phyloP scores from a whole-genome alignment of 176 grass and related monocot species.

The Zizania latifolia region DNA sequence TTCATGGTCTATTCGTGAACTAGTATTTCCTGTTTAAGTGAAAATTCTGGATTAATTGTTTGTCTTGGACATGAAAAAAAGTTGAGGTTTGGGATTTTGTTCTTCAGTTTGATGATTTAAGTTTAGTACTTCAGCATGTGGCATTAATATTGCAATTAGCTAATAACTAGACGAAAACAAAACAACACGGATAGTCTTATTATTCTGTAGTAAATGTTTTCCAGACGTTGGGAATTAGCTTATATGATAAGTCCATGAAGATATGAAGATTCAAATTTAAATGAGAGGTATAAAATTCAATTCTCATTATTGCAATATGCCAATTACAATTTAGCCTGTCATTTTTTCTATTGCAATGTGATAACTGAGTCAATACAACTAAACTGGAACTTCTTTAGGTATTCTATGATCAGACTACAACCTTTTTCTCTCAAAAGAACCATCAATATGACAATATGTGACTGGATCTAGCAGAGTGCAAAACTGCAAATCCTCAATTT shows the following conservation, averaged over 20 bases:
- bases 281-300: neutral
- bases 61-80: neutral
- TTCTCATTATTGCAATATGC: neutral
- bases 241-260: neutral
- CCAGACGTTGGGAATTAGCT: neutral
- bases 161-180: neutral
- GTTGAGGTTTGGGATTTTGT: neutral
- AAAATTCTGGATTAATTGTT: neutral
- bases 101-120: neutral
- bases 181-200: neutral
- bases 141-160: neutral
- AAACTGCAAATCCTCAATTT: neutral
- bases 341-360: neutral
- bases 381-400: neutral
- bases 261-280: neutral
- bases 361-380: neutral
- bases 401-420: neutral
- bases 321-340: neutral
- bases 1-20: neutral
- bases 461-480: neutral
- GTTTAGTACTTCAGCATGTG: neutral
- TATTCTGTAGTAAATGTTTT: neutral
- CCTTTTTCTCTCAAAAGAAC: too few relatives aligned
- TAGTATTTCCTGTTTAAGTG: neutral
- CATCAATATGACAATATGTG: too few relatives aligned